Base-by-base conservation (phyloP, 495 filamentous ascomycete species). In the Daldinia vernicosa region DNA sequence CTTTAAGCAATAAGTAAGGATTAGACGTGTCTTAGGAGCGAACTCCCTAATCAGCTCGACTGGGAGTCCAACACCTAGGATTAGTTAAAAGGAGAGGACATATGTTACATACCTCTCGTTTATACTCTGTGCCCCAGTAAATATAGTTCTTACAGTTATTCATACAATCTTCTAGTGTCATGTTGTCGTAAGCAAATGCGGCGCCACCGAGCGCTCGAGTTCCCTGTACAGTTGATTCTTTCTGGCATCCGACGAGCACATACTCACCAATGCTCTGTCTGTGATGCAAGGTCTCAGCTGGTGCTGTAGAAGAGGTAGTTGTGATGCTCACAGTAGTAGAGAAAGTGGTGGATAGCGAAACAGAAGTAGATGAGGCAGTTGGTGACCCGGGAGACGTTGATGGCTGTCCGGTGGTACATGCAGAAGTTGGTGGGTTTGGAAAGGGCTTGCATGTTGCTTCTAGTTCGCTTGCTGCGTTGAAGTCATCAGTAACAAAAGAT, bases 141-240 rank as follows among this genome's bases (percentile, higher is more conserved):
- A 76, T 74, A 62, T 77, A 87, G 1, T 77, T 82, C 4, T 78
- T 77, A 76, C 85, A 87, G 68, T 80, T 82, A 8, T 60, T 55
- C 70, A 80, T 81, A 72, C 84, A 87, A 1, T 68, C 67, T 70
- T 86, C 83, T 8, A 86, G 69, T 2, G 83, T 86, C 84, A 86
- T 86, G 8, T 70, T 71, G 69, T 86, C 81, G 60, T 81, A 82
- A n/a, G 80, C 80, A 26, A 79, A 82, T 7, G 74, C 56, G 4
- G 76, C 75, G 14, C 66, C 79, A 28, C 63, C 39, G 0, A 85
- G 76, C 32, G 84, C 83, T 17, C 83, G 77, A 9, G 58, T 71
- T 45, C 79, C 79, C 5, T 11, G 35, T 6, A 14, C 58, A 17
- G 75, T 74, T 7, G 80, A 78, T 67, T 87, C 85, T 47, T 80